Conservation (phyloP, 768 basidiomycete species). For the Trametes elegans region DNA sequence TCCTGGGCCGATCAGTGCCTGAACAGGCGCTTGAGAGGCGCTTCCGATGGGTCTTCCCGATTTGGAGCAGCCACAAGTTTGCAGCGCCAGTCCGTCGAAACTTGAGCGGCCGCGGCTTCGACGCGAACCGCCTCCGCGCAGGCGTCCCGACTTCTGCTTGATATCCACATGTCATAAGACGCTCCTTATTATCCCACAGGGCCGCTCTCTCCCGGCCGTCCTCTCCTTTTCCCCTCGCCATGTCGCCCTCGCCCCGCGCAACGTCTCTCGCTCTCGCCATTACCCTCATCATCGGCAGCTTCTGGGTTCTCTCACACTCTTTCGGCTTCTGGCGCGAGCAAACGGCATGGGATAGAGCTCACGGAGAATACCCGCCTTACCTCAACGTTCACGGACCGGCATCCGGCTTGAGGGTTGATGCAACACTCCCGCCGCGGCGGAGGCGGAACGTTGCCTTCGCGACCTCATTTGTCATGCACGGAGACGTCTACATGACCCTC, state of each 20-base stretch:
- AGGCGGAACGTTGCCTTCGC: conserved; percentile 35
- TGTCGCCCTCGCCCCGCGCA: not conserved
- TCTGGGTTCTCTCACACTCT: conserved; percentile 8
- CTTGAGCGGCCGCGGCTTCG: not conserved
- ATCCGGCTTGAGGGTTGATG: not conserved
- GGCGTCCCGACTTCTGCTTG: not conserved
- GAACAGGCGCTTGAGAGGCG: not conserved
- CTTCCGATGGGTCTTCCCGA: not conserved
- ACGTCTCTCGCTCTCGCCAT: not conserved
- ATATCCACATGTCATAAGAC: not conserved
- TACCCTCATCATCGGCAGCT: not conserved
- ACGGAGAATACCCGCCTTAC: not conserved
- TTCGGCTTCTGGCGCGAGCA: not conserved
- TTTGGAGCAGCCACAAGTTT: not conserved
- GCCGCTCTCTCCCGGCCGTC: not conserved
- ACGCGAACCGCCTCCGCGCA: not conserved
- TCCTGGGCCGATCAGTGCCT: not conserved
- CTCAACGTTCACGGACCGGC: not conserved
- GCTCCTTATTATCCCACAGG: not conserved
- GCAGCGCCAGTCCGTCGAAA: not conserved
- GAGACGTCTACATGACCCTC: conserved; percentile 39
- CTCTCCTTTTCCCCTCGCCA: not conserved
- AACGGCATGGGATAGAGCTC: not conserved
- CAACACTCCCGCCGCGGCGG: not conserved
- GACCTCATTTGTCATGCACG: conserved; percentile 34